Conservation (phyloP, 371 early-diverging fungal species). For the Capniomyces stellatus region DNA sequence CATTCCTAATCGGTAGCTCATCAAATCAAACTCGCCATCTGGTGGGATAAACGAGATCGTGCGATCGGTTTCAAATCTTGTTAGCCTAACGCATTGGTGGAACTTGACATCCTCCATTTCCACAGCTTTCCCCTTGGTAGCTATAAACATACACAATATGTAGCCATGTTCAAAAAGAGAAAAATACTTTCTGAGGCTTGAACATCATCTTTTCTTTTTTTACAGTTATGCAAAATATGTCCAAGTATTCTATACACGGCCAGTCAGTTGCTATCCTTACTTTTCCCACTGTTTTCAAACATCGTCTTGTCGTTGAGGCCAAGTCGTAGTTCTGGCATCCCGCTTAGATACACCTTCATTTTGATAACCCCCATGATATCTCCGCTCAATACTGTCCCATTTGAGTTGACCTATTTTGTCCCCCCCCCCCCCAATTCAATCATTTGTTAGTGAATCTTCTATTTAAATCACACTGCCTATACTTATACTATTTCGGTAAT, state of each 20-base stretch:
- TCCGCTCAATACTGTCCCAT: constrained; percentile 86
- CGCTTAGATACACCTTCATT: constrained; percentile 89
- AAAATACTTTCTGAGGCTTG: constrained; percentile 15
- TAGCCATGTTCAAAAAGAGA: background rate
- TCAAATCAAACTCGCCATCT: constrained; percentile 97
- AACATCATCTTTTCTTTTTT: background rate
- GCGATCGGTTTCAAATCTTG: constrained; percentile 88
- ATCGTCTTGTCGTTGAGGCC: constrained; percentile 96
- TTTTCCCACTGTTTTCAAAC: constrained; percentile 86
- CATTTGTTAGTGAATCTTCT: background rate
- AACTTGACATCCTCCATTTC: constrained; percentile 99
- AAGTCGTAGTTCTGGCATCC: constrained; percentile 96
- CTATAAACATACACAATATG: background rate
- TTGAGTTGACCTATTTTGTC: constrained; percentile 40
- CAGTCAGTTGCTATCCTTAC: background rate
- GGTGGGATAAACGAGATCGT: constrained; percentile 97
- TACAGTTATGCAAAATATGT: background rate
- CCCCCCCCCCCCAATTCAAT: background rate
- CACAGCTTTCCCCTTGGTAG: constrained; percentile 76
- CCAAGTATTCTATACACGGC: background rate
- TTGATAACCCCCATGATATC: constrained; percentile 92
- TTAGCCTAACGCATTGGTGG: constrained; percentile 94
- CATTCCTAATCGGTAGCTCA: constrained; percentile 93
- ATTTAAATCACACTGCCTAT: too few species aligned
- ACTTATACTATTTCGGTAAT: too few species aligned